These are phyloP conservation scores for Wickerhamiella spandovensis DNA, from an alignment of 805 yeast genomes.

Conservation along the genomic window DNA sequence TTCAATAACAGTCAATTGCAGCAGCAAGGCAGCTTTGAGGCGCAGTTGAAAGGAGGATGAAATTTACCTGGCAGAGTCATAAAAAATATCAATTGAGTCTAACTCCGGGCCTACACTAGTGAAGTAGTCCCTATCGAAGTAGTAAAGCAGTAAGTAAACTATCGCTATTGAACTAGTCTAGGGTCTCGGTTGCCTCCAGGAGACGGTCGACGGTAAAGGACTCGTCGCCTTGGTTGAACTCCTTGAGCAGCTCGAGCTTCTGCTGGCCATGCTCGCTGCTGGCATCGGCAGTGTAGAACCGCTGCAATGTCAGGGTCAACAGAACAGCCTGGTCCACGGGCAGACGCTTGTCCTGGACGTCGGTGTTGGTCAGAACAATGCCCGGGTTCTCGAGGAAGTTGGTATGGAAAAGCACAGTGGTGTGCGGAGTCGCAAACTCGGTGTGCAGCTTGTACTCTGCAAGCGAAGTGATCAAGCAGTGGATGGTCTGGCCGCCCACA, in stretches of 20 bases:
- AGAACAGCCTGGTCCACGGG: conserved; percentile 64
- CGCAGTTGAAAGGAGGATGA: too few relatives aligned
- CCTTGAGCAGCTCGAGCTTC: conserved; percentile 46
- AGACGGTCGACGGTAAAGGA: conserved; percentile 56
- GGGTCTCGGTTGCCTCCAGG: conserved; percentile 57
- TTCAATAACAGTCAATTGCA: too few relatives aligned
- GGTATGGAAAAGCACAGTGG: conserved; percentile 76
- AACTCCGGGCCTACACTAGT: too few relatives aligned
- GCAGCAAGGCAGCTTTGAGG: too few relatives aligned
- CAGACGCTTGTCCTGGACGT: conserved; percentile 52
- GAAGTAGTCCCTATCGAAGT: too few relatives aligned
- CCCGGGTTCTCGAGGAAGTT: conserved; percentile 50
- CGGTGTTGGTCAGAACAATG: conserved; percentile 74
- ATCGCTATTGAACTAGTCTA: conserved; percentile 32
- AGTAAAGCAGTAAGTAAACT: too few relatives aligned
- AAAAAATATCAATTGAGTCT: too few relatives aligned
- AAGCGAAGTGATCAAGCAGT: conserved; percentile 80
- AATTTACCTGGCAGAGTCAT: too few relatives aligned
- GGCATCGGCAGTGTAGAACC: conserved; percentile 45
- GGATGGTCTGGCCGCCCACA: conserved; percentile 70
- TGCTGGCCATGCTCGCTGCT: conserved; percentile 21
- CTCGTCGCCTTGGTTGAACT: conserved; percentile 57
- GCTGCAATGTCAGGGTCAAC: conserved; percentile 28
- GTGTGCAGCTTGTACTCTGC: conserved; percentile 84
- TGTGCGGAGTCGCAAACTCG: conserved; percentile 91